Base-by-base conservation (phyloP, 2,329 filamentous ascomycete genomes). In the Aspergillus piperis region DNA sequence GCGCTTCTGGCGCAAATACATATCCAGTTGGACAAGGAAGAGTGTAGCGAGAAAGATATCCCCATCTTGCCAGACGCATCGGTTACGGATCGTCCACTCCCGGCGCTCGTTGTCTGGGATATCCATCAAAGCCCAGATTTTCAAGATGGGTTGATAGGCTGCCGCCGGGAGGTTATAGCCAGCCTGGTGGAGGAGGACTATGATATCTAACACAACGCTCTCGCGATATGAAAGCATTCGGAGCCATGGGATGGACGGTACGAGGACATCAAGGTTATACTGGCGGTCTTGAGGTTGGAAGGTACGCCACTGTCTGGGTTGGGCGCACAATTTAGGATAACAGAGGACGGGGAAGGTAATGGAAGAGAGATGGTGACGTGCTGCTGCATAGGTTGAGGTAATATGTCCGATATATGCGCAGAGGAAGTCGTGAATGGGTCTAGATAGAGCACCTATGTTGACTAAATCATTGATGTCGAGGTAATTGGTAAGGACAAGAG, bases 61-160 rank as follows among this genome's bases (percentile, higher is more conserved):
- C 3, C 71, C 61, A 59, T 88, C 78, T 8, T 81, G 77, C 82
- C 89, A 89, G 51, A 88, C 78, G 0, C 68, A 65, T 8, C 57
- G 55, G 71, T 85, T 85, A 30, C 78, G 78, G 5, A 91, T 72
- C 5, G 88, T 77, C 1, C 77, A 78, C 5, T 81, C 74, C 1
- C 91, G 85, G 13, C 83, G 77, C 0, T 64, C 67, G 53, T 82
- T 88, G 13, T 85, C 86, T 0, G 84, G 77, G 3, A 88, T 77
- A 68, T 92, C 90, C 79, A 92, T 86, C 36, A 90, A 70, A 54
- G 90, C 82, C 91, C 91, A 95, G 17, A 91, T 78, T 69, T 90
- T 90, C 68, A 86, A 81, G 49, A 90, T 75, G 1, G 81, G 80
- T 27, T 27, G 25, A 10, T 68, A 54, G 53, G 77, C 71, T 64